Evolutionary conservation across 495 filamentous ascomycete species (phyloP), one percentile per base, ranked within the genome.

Genomic region (Bombardia bombarda): DNA sequence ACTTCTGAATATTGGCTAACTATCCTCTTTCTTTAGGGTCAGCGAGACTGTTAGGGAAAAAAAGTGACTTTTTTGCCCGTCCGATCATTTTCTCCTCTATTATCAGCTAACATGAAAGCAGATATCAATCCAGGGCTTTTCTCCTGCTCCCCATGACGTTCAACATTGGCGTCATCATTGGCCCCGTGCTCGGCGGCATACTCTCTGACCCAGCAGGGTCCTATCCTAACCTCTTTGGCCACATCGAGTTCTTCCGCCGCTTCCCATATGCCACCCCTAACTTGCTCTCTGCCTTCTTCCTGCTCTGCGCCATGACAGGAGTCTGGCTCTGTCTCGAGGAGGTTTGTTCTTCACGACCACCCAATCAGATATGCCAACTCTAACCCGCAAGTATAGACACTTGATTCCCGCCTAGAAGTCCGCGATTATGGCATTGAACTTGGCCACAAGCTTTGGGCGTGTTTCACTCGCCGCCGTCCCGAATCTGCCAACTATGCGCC

Each of bases 191-290:
- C 40, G 86, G 86, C 38, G 85, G 86, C 21, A 53, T 87, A 48
- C 68, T 89, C 24, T 78, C 84, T 13, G 83, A 92, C 57, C 86
- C 82, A 1, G 83, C 86, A 3, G 72, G 67, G 14, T 80, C 70
- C 43, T 88, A 84, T 50, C 85, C 86, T 0, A 54, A 58, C 3
- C 49, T 83, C 0, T 88, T 90, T 52, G 83, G 84, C 7, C 69
- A 83, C 6, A 69, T 86, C 14, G 51, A 67, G 24, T 90, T 84
- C 73, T 73, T 90, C 57, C 63, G 60, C 32, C 73, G 62, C 26
- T 89, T 73, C 55, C 86, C 85, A 0, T 92, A 89, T 52, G 79
- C 84, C 2, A 61, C 84, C 40, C 86, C 86, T 5, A 90, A 88
- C 59, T 56, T 92, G 26, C 65, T 87, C 26, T 87, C 78, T 57